Evolutionary conservation across 2,329 filamentous ascomycete species (phyloP).

Genomic region (Aspergillus amoenus): DNA sequence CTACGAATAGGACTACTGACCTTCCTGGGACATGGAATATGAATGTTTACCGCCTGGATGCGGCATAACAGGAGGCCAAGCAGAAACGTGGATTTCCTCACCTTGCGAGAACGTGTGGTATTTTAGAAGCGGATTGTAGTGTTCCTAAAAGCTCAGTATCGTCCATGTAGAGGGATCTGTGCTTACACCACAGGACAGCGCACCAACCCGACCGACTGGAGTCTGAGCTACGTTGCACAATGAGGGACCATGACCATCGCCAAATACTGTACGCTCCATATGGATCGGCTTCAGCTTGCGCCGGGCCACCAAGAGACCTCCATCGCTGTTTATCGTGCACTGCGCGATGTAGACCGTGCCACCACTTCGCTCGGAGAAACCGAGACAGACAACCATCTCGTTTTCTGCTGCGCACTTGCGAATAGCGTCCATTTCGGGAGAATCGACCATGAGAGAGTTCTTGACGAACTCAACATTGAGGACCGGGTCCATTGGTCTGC

Average conservation of each 20-base stretch:
- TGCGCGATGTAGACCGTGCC: neutral
- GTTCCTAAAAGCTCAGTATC: neutral
- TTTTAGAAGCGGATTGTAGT: neutral
- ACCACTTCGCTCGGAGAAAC: neutral
- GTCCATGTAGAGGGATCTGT: too few relatives aligned
- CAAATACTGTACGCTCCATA: neutral
- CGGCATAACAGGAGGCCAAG: neutral
- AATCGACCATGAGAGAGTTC: constrained; percentile 27
- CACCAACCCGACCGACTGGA: neutral
- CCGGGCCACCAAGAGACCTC: neutral
- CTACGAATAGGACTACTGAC: neutral
- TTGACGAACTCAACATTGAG: neutral
- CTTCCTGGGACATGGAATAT: neutral
- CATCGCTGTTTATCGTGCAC: neutral
- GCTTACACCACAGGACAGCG: neutral
- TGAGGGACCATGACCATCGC: neutral
- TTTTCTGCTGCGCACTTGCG: neutral
- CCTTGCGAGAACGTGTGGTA: neutral
- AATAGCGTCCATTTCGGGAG: neutral
- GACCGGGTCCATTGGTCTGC: too few relatives aligned
- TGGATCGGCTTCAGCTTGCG: neutral
- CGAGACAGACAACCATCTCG: neutral
- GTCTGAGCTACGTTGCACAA: neutral
- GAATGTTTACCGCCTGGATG: neutral
- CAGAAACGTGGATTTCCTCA: neutral